phyloP scores from a whole-genome alignment of 2,329 filamentous ascomycete genomes.

The Aspergillus caelatus region DNA sequence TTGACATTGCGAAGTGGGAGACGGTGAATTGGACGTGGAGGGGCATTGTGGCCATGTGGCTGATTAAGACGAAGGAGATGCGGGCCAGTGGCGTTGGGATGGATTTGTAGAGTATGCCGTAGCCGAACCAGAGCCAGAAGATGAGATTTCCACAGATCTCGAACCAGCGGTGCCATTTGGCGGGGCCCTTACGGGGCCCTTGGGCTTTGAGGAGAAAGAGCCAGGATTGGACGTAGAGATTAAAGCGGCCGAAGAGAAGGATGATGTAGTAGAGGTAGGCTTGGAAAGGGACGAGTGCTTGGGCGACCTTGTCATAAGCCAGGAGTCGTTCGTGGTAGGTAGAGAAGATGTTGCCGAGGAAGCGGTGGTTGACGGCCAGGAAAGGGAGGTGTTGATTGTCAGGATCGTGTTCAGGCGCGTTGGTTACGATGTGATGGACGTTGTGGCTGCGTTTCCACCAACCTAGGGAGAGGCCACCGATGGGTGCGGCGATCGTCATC shows the following conservation, averaged over 20 bases:
- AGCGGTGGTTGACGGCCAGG: slow-evolving; percentile 83
- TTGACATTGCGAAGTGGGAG: slow-evolving; percentile 93
- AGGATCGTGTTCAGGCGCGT: slow-evolving; percentile 90
- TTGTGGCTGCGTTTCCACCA: slow-evolving; percentile 99
- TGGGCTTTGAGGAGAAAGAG: slow-evolving; percentile 69
- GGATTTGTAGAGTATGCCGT: slow-evolving; percentile 69
- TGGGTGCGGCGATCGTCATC: slow-evolving; percentile 83
- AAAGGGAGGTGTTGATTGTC: slow-evolving; percentile 90
- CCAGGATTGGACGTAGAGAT: slow-evolving; percentile 83
- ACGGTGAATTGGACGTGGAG: slow-evolving; percentile 87
- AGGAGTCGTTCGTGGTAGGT: slow-evolving; percentile 81
- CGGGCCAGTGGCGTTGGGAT: slow-evolving; percentile 68
- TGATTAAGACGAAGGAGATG: slow-evolving; percentile 73
- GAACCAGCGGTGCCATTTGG: slow-evolving; percentile 78
- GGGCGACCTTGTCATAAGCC: slow-evolving; percentile 72
- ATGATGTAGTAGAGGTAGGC: slow-evolving; percentile 80
- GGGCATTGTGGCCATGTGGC: slow-evolving; percentile 76
- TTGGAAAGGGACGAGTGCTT: slow-evolving; percentile 69
- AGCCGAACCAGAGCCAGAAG: slow-evolving; percentile 86
- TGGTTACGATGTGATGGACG: slow-evolving; percentile 94
- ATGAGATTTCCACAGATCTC: slow-evolving; percentile 73
- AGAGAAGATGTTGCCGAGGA: slow-evolving; percentile 70
- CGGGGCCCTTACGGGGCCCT: slow-evolving; percentile 71
- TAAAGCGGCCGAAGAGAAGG: slow-evolving; percentile 79
- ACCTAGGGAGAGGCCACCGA: slow-evolving; percentile 83